Conservation (phyloP, 1,284 basidiomycete species). For the Rhodotorula sp. region DNA sequence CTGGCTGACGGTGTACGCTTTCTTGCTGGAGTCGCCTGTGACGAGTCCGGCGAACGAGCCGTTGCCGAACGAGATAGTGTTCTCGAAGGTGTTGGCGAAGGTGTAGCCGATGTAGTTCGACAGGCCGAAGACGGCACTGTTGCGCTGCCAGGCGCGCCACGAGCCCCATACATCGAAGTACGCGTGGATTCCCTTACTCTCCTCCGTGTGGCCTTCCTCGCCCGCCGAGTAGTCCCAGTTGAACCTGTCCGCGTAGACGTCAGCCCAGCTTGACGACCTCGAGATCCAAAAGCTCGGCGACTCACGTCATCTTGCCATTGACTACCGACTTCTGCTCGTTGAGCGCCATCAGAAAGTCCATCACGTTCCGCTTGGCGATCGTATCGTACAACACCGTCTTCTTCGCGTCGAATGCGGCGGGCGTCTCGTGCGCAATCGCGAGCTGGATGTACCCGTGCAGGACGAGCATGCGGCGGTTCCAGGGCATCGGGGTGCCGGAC, state of each 20-base stretch:
- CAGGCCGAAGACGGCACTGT: conserved; percentile 10
- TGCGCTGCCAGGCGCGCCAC: conserved; percentile 24
- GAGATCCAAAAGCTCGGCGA: not conserved
- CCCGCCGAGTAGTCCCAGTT: not conserved
- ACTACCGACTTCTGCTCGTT: conserved; percentile 6
- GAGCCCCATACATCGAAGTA: conserved; percentile 6
- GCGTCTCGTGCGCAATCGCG: conserved; percentile 30
- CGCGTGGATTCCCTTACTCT: conserved; percentile 20
- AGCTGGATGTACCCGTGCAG: conserved; percentile 25
- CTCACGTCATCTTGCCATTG: conserved; percentile 10
- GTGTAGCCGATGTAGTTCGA: conserved; percentile 16
- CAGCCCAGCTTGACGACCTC: not conserved
- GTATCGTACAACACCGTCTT: conserved; percentile 14
- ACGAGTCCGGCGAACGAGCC: conserved; percentile 18
- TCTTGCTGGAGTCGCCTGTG: conserved; percentile 16
- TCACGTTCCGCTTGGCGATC: conserved; percentile 14
- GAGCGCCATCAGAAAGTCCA: conserved; percentile 21
- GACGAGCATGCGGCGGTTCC: conserved; percentile 31
- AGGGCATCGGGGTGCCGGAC: conserved; percentile 12
- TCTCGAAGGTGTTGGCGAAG: conserved; percentile 26
- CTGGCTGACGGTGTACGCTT: conserved; percentile 6
- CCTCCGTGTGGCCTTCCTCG: conserved; percentile 12
- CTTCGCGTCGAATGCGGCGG: conserved; percentile 6
- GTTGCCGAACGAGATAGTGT: conserved; percentile 33
- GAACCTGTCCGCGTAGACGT: not conserved